A percentile compares a stretch with the other conserved stretches of the same genome.
phyloP scores from a whole-genome alignment of 352 stramenopile genomes.

The Globisporangium spinosum region DNA sequence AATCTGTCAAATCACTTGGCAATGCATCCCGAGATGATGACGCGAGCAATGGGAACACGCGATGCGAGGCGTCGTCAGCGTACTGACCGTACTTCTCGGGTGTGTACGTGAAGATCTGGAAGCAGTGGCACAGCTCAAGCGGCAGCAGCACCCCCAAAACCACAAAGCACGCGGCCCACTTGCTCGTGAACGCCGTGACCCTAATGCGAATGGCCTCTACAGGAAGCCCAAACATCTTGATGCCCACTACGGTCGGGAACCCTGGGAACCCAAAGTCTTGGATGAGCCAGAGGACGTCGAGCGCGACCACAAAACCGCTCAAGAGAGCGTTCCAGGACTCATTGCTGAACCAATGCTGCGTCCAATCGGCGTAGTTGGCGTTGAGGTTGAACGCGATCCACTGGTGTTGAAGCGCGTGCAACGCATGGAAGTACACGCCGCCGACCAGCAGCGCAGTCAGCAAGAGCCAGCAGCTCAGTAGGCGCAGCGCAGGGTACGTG shows the following conservation, averaged over 20 bases:
- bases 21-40: background rate
- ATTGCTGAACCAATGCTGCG: slow-evolving; percentile 32
- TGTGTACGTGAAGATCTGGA: slow-evolving; percentile 39
- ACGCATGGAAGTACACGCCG: slow-evolving; percentile 27
- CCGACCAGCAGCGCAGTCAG: slow-evolving; percentile 21
- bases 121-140: slow-evolving; percentile 45
- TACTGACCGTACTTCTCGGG: slow-evolving; percentile 34
- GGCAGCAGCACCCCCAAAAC: slow-evolving; percentile 46
- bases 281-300: slow-evolving; percentile 50
- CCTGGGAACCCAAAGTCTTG: slow-evolving; percentile 52
- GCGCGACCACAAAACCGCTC: slow-evolving; percentile 27
- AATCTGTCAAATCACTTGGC: slow-evolving; percentile 13
- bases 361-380: background rate
- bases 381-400: slow-evolving; percentile 28
- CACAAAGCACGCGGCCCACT: slow-evolving; percentile 45
- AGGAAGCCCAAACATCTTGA: slow-evolving; percentile 39
- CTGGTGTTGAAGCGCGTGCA: slow-evolving; percentile 21
- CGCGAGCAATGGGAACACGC: slow-evolving; percentile 20
- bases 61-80: slow-evolving; percentile 23
- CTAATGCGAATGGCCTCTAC: slow-evolving; percentile 20
- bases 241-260: slow-evolving; percentile 32
- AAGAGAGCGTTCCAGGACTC: slow-evolving; percentile 37
- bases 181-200: slow-evolving; percentile 34
- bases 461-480: slow-evolving; percentile 27
- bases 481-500: slow-evolving; percentile 21